A percentile compares a stretch with the other conserved stretches of the same genome.
Conservation (phyloP, 2,329 filamentous ascomycete species). For the Aureobasidium sp. region DNA sequence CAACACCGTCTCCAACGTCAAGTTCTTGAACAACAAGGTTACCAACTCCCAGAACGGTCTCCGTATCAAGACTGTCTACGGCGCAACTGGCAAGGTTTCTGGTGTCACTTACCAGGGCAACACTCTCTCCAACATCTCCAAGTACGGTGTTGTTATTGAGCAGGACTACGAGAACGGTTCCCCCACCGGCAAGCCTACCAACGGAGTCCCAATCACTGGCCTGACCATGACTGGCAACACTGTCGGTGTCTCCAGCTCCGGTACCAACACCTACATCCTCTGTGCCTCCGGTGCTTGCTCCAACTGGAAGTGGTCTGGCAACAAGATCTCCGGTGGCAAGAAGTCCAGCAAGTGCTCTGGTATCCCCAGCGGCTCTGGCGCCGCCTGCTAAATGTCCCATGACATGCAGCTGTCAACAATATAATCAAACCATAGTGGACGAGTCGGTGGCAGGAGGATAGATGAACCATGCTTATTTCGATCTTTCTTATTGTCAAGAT, state of each 20-base stretch:
- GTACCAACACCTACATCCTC: constrained; percentile 44
- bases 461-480: not conserved
- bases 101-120: constrained; percentile 50
- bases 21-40: constrained; percentile 41
- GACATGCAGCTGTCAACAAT: not conserved
- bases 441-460: not conserved
- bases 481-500: constrained; percentile 5
- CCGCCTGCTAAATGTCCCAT: constrained; percentile 6
- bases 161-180: constrained; percentile 52
- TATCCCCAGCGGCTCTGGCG: constrained; percentile 12
- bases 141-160: constrained; percentile 51
- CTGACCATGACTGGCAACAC: constrained; percentile 40
- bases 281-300: constrained; percentile 48
- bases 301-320: constrained; percentile 47
- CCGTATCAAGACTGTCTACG: constrained; percentile 50
- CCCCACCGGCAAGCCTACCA: constrained; percentile 40
- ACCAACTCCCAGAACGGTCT: constrained; percentile 44
- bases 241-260: constrained; percentile 36
- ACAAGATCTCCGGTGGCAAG: constrained; percentile 47
- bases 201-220: constrained; percentile 49
- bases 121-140: constrained; percentile 20
- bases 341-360: constrained; percentile 33
- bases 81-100: constrained; percentile 45
- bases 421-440: not conserved
- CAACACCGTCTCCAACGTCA: constrained; percentile 45